Evolutionary conservation across 306 rosid species (phyloP).

Genomic region (Castanea sativa): DNA sequence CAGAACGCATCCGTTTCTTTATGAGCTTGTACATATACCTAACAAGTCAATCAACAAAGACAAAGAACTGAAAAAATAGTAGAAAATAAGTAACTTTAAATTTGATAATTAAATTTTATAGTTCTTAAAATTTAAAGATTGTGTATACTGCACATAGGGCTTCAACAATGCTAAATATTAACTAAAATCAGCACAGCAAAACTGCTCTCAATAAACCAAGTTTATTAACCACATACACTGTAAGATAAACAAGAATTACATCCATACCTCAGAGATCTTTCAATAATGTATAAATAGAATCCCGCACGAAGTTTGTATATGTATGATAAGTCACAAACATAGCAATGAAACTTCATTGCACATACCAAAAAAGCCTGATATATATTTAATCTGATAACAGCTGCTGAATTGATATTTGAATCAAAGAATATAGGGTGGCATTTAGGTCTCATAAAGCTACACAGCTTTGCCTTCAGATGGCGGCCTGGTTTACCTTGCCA

Average conservation of each 20-base stretch:
- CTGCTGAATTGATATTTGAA: slow-evolving; percentile 79
- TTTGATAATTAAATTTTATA: neutral
- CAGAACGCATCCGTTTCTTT: slow-evolving; percentile 60
- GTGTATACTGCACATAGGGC: neutral
- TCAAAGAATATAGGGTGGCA: slow-evolving; percentile 88
- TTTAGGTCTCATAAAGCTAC: slow-evolving; percentile 43
- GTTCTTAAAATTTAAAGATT: neutral
- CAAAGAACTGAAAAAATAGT: neutral
- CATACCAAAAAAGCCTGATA: slow-evolving; percentile 49
- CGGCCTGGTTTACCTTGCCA: too few species aligned
- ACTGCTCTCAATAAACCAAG: slow-evolving; percentile 2
- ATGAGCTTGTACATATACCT: slow-evolving; percentile 68
- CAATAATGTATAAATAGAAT: slow-evolving; percentile 36
- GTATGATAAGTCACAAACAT: too few species aligned
- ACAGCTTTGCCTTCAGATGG: too few species aligned
- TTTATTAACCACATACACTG: neutral
- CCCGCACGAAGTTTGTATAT: slow-evolving; percentile 49
- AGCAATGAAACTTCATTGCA: too few species aligned
- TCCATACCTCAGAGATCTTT: slow-evolving; percentile 49
- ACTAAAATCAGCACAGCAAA: slow-evolving; percentile 15
- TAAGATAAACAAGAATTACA: slow-evolving; percentile 2
- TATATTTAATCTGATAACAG: slow-evolving; percentile 75
- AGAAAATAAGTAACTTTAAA: neutral
- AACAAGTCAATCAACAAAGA: slow-evolving; percentile 25
- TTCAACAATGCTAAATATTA: slow-evolving; percentile 9